Evolutionary conservation across 179 eudicot species (phyloP), one percentile per base, ranked within the genome.

Genomic region (Silene coronaria): DNA sequence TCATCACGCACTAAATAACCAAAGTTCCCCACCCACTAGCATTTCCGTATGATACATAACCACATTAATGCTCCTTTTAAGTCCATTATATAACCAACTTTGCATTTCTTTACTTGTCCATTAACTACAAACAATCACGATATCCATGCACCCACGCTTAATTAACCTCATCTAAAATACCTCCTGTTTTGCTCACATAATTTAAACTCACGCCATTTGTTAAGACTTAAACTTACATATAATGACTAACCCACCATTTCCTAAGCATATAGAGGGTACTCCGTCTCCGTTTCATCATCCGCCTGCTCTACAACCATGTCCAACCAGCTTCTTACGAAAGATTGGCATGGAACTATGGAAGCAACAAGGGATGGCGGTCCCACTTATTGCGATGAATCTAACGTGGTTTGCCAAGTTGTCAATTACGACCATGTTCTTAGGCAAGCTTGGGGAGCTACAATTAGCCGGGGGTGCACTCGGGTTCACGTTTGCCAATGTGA

Each of bases 381-480:
- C 97, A 6, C 67, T 94, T 46, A 30, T 87, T 30, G 92, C 79
- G 13, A 91, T 91, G 96, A 91, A 94, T 72, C 60, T 94, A 26
- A 85, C 90, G n/a, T 91, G 97, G 98, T 94, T 91, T 21, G 84
- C 86, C 23, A 94, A 90, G 82, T 53, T 81, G 14, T 87, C 96
- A 23, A 89, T 88, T 81, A 94, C 97, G 0, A 91, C 94, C 7
- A 83, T 84, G 4, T 90, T 94, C 75, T 87, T 91, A 11, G 97
- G 96, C 21, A 82, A 87, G 23, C 92, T 94, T 9, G 98, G 98
- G 0, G 92, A 86, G 88, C 89, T 91, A 4, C 82, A 88, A 32
- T 38, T 94, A 58, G 97, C 97, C 13, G 92, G 98, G 6, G 98
- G 94, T 28, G 80, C 94, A 0, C 90, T 91, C 0, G 98, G 93